These are phyloP conservation scores for Xylaria sp. DNA, from an alignment of 2,329 filamentous ascomycete genomes.

Conservation along the genomic window DNA sequence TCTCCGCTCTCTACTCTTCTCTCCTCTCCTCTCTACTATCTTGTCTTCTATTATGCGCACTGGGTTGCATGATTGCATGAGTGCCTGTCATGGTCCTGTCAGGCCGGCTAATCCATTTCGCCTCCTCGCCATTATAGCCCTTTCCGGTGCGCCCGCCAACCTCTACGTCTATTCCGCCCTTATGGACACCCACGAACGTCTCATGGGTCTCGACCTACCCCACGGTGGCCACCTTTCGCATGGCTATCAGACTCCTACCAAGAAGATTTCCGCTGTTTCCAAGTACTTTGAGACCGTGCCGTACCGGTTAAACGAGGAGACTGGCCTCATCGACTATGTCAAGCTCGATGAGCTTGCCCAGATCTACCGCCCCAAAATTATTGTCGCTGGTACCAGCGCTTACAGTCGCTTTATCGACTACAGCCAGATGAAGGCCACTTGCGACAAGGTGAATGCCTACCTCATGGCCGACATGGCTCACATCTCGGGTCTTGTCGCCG, in stretches of 20 bases:
- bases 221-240: conserved; percentile 95
- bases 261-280: conserved; percentile 95
- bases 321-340: conserved; percentile 92
- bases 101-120: conserved; percentile 11
- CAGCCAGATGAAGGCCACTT: conserved; percentile 81
- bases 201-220: conserved; percentile 95
- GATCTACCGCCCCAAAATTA: conserved; percentile 90
- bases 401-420: conserved; percentile 98
- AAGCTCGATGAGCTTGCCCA: conserved; percentile 80
- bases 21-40: background rate
- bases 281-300: conserved; percentile 99
- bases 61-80: background rate
- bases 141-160: conserved; percentile 71
- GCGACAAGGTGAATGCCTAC: conserved; percentile 87
- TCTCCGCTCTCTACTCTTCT: background rate
- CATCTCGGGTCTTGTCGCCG: conserved; percentile 89
- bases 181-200: conserved; percentile 83
- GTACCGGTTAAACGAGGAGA: conserved; percentile 84
- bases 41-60: no score
- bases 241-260: conserved; percentile 91
- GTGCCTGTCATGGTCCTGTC: background rate
- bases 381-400: conserved; percentile 89
- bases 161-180: conserved; percentile 93
- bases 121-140: conserved; percentile 44
- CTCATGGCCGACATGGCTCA: conserved; percentile 95